Evolutionary conservation across 169 alveolate species (phyloP), one percentile per base, ranked within the genome.

Genomic region (Nephromyces sp.): DNA sequence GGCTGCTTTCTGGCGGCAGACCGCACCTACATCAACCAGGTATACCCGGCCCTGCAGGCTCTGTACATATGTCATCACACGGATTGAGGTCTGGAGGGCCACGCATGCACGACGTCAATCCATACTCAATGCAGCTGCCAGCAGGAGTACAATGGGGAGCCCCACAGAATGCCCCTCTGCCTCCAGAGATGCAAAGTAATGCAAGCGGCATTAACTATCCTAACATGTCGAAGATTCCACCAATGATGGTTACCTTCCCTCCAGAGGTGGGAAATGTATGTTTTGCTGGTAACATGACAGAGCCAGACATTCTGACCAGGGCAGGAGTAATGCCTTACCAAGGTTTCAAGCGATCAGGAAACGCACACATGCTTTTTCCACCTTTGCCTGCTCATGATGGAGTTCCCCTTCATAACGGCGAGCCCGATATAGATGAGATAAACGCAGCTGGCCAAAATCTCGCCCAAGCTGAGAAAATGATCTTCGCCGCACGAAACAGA

Each of bases 161-260:
- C 27, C 86, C 89, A 0, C 82, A 76, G 6, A 67, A 76, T 51
- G 77, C 72, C 6, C 77, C 75, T 3, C 82, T 69, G 3, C 33
- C 2, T 1, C 66, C 52, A 2, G 1, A 4, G 6, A 28, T 27
- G 15, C 35, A 22, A 34, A 82, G 76, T 71, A 72, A 79, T 6
- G 79, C 52, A 1, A 51, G 66, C 25, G 30, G 66, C 3, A 76
- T 31, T 8, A 68, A 70, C 15, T 67, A 66, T 25, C 75, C 75
- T 3, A 72, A 70, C 32, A 75, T 32, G 70, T 52, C 24, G 43
- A 52, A 64, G 66, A 64, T 84, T 69, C 89, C 89, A 2, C 86
- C 89, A 5, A 67, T 84, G 30, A 84, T 84, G 82, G 62, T 84
- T 62, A 84, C 89, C 1, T 84, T 85, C 43, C 89, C 89, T n/a